Base-by-base conservation (phyloP, 1,284 basidiomycete genomes). In the Puccinia horiana region DNA sequence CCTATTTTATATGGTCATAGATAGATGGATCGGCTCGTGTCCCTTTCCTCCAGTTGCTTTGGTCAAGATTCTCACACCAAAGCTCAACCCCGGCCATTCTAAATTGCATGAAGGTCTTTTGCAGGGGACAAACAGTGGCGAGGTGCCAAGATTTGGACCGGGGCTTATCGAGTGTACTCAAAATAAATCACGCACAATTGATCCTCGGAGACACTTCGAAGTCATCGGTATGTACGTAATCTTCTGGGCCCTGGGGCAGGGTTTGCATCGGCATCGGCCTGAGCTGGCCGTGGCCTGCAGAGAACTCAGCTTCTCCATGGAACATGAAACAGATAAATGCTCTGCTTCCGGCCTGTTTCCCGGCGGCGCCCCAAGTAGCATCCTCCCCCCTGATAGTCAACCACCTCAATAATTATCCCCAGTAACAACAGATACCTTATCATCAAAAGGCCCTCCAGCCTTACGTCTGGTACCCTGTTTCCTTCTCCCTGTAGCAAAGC, bases 61-160 rank as follows among this genome's bases (percentile, higher is more conserved):
- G 58, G 58, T 61, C 58, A 29, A 61, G 58, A 29, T 26, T 61
- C 58, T 29, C 58, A 61, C 29, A 35, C 58, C 58, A 61, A 61
- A 61, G 32, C 29, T 61, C 32, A 26, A 61, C 16, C 29, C 29
- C 58, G 58, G 58, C 32, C 58, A 61, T 35, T 61, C 29, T 61
- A 8, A 26, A 61, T 61, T 61, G 58, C 32, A 32, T 58, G 56
- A 8, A 58, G 29, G 14, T n/a, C 8, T 14, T 61, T 29, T 35
- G 29, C 58, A 35, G 29, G 16, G 32, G 29, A 61, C 29, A 61
- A 61, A 4, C 58, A 61, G 58, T 32, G 58, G 58, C 58, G 58
- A 61, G 58, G 26, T 29, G 29, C 58, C 58, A 61, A 61, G 58
- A 61, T 61, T 61, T 61, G 58, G 58, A 61, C 32, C 58, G n/a